Base-by-base conservation (phyloP, 2,329 filamentous ascomycete species). In the Coniochaeta hoffmannii region DNA sequence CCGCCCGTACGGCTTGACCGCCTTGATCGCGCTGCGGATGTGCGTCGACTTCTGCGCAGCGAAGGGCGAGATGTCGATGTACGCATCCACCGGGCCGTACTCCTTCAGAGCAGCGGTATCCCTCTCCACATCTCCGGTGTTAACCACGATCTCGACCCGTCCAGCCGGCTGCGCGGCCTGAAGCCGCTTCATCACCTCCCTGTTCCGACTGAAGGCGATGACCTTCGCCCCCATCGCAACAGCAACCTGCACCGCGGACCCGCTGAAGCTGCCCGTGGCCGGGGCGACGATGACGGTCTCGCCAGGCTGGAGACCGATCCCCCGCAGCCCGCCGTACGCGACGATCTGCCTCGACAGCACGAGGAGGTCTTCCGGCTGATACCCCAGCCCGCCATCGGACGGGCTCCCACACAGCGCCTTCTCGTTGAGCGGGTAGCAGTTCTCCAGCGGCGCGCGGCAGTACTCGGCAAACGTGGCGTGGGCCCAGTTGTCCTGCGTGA, bases 221-320 rank as follows among this genome's bases (percentile, higher is more conserved):
- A 81, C 77, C 12, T 67, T 70, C 1, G 75, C 76, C 0, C 77
- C 79, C 69, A 80, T 74, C 2, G 76, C 73, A 1, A 75, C 50
- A 0, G 77, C 78, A 0, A 75, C 68, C 3, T 67, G 59, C 0
- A 79, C 75, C 0, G 67, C 76, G 0, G 71, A 72, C 15, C 76
- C 71, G 8, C 77, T 73, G 60, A 72, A 81, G 0, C 58, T 59
- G 0, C 77, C 78, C 0, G 76, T 79, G 4, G 77, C 75, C 1
- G 77, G 77, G 32, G 62, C 63, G 0, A 80, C 61, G 28, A 80
- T 62, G 12, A 80, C 62, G 0, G 69, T 75, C 60, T 80, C 75
- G 2, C 78, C 77, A 0, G 74, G 59, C 60, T 73, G 61, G 2
- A 80, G 53, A 1, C 64, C 63, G 53, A 79, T 71, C 30, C 71